Evolutionary conservation across 345 rosid species (phyloP), one percentile per base, ranked within the genome.

Genomic region (Conringia planisiliqua): DNA sequence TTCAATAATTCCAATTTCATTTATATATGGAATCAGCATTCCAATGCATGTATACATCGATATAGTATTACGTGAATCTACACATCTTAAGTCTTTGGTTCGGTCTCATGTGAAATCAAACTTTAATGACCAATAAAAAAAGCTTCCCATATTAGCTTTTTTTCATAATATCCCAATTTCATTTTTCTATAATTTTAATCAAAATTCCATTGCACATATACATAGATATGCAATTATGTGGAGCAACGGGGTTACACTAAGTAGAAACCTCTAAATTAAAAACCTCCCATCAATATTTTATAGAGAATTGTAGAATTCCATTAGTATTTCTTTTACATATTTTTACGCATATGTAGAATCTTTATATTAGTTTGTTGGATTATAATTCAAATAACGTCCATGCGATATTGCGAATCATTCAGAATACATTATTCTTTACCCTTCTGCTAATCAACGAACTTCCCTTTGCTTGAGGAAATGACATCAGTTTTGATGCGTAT

Each of bases 31-130:
- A 36, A 36, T 12, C 24, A 36, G 17, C 33, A 14, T 54, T 51
- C 13, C 57, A 24, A 10, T 51, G n/a, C 16, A 51, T 10, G 24
- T 2, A 30, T 30, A 26, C 3, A 26, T 26, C 11, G n/a, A 22
- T 50, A 22, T 50, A 5, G 0, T 26, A 52, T 27, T 52, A 6
- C 3, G 38, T 29, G 61, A 55, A 14, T 13, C 20, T 55, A 20
- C 38, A 29, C 20, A 55, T 55, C 20, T 14, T 27, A 13, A 6
- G 52, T 17, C 8, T 58, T 72, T 26, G 66, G 79, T 68, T 47
- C 27, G 73, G 79, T 60, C n/a, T 48, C 68, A 68, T 75, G 73
- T 75, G 74, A 68, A 75, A 26, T 48, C 73, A 67, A 67, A 47
- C 61, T 75, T 75, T 59, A 48, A 26, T 74, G 57, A 32, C 57